These are phyloP conservation scores for Ceratocystis cubensis DNA, from an alignment of 2,329 filamentous ascomycete genomes.

Conservation along the genomic window DNA sequence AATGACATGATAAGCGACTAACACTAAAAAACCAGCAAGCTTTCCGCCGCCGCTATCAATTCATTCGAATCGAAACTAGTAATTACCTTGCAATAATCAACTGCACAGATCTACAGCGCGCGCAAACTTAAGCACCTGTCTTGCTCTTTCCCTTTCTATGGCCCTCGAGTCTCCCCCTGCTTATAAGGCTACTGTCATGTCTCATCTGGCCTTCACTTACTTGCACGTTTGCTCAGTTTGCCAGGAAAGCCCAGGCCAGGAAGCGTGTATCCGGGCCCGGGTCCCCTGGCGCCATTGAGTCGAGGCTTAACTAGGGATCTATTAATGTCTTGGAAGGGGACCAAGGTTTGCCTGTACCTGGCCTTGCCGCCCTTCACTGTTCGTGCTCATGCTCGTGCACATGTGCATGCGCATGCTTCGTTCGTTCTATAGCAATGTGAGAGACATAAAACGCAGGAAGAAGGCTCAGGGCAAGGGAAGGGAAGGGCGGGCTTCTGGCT, in stretches of 20 bases:
- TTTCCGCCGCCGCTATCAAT: neutral
- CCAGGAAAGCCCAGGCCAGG: neutral
- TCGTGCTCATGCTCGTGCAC: neutral
- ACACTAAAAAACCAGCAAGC: neutral
- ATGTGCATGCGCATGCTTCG: neutral
- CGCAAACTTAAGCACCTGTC: neutral
- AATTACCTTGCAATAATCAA: neutral
- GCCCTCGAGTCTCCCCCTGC: constrained; percentile 3
- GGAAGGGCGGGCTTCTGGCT: neutral
- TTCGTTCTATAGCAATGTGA: neutral
- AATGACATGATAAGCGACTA: neutral
- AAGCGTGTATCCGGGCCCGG: neutral
- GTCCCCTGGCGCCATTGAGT: neutral
- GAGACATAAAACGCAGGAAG: neutral
- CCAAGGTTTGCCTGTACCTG: neutral
- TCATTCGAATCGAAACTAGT: neutral
- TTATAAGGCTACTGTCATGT: constrained; percentile 1
- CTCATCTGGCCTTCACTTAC: constrained; percentile 4
- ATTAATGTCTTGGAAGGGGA: neutral
- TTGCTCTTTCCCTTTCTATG: neutral
- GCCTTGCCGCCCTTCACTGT: neutral
- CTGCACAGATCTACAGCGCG: neutral
- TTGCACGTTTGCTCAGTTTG: neutral
- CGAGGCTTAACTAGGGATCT: neutral
- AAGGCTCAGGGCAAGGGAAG: neutral